Conservation (phyloP, 208 protist genomes). For the Herpetomonas tarakana region DNA sequence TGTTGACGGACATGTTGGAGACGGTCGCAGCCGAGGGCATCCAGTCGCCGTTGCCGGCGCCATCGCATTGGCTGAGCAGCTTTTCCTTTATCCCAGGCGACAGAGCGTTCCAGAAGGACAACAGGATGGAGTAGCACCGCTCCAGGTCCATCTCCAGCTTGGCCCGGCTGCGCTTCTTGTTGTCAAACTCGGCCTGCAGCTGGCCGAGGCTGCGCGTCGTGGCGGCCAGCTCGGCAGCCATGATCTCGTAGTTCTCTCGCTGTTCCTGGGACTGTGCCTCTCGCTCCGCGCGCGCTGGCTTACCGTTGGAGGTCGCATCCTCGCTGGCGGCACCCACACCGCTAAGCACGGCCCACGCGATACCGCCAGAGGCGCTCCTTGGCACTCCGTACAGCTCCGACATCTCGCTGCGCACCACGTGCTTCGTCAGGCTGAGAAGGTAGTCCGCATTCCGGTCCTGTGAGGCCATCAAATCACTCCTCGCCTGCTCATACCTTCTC, state of each 20-base stretch:
- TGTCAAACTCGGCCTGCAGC: constrained; percentile 4
- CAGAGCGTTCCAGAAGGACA: not conserved
- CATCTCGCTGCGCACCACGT: not conserved
- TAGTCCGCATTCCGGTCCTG: not conserved
- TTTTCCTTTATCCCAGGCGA: not conserved
- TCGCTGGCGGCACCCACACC: not conserved
- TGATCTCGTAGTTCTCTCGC: not conserved
- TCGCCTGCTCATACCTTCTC: not conserved
- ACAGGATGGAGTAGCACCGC: not conserved
- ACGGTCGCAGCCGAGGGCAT: not conserved
- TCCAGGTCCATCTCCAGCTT: constrained; percentile 6
- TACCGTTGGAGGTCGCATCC: not conserved
- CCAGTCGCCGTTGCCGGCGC: too few species aligned
- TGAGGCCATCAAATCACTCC: not conserved
- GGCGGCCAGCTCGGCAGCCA: constrained; percentile 1
- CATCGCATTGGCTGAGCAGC: not conserved
- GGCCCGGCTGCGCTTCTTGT: not conserved
- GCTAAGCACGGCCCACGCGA: not conserved
- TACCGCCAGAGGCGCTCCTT: too few species aligned
- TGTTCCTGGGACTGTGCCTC: not conserved
- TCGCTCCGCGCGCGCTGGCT: not conserved
- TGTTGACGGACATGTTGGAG: not conserved
- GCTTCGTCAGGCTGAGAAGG: not conserved
- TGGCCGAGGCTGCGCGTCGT: not conserved
- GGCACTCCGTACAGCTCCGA: not conserved